Percentiles rank a stretch among this genome's conserved stretches.
Conservation (phyloP, 1,284 basidiomycete genomes). For the Apiotrichum siamense region DNA sequence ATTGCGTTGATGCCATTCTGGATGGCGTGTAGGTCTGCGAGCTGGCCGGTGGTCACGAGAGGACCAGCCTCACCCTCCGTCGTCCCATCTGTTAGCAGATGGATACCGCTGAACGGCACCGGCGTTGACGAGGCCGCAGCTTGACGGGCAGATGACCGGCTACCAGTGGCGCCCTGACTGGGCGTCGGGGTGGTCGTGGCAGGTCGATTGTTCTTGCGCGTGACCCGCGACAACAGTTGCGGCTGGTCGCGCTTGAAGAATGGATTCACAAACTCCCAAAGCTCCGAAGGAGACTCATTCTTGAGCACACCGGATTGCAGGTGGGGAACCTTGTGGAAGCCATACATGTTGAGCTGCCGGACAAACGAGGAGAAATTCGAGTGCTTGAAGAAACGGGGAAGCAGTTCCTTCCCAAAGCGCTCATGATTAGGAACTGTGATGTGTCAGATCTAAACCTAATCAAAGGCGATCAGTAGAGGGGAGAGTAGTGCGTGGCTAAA, state of each 20-base stretch:
- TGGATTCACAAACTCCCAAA: constrained; percentile 89
- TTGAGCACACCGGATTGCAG: constrained; percentile 88
- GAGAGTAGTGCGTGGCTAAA: background rate
- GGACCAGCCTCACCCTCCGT: constrained; percentile 34
- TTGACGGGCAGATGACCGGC: constrained; percentile 30
- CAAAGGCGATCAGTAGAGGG: background rate
- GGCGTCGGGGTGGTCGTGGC: constrained; percentile 16
- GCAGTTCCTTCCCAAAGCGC: constrained; percentile 80
- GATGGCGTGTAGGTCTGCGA: constrained; percentile 37
- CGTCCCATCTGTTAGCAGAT: constrained; percentile 42
- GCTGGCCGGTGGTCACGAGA: constrained; percentile 26
- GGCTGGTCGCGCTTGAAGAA: constrained; percentile 86
- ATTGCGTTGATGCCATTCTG: constrained; percentile 75
- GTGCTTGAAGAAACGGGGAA: constrained; percentile 95
- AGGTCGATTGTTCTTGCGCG: constrained; percentile 59
- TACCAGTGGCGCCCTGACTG: constrained; percentile 18
- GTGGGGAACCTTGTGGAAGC: constrained; percentile 92
- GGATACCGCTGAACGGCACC: constrained; percentile 12
- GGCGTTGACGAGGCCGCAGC: constrained; percentile 12
- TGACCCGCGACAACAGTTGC: constrained; percentile 82
- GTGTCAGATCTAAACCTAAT: background rate
- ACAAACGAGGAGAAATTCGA: constrained; percentile 91
- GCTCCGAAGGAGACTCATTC: constrained; percentile 72
- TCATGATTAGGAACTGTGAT: constrained; percentile 84
- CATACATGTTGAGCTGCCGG: constrained; percentile 95